phyloP scores from a whole-genome alignment of 2,329 filamentous ascomycete genomes.

The Trichoderma sp. region DNA sequence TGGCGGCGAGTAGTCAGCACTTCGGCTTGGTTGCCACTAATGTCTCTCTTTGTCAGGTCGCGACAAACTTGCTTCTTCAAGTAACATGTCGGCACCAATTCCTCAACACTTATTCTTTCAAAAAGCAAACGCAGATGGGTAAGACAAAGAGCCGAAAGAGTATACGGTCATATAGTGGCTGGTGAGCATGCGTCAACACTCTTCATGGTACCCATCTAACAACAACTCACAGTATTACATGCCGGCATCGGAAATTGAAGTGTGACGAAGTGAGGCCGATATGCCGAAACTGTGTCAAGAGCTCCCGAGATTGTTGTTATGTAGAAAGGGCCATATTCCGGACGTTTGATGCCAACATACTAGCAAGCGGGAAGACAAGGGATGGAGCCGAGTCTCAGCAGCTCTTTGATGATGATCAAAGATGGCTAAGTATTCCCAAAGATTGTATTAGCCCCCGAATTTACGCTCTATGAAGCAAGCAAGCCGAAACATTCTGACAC shows the following conservation, averaged over 20 bases:
- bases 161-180: slow-evolving; percentile 12
- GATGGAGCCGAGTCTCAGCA: not conserved
- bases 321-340: slow-evolving; percentile 14
- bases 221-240: not conserved
- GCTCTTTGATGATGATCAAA: slow-evolving; percentile 1
- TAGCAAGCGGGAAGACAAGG: not conserved
- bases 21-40: slow-evolving; percentile 6
- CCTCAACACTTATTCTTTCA: not conserved
- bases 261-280: slow-evolving; percentile 11
- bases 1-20: not conserved
- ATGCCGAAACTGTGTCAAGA: slow-evolving; percentile 5
- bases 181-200: not conserved
- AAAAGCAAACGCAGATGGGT: not conserved
- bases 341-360: not conserved
- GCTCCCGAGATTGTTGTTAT: slow-evolving; percentile 2
- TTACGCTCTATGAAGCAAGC: not conserved
- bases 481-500: not conserved
- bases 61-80: not conserved
- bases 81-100: not conserved
- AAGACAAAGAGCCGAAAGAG: not conserved
- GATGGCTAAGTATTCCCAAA: slow-evolving; percentile 3
- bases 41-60: not conserved
- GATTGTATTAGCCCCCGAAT: not conserved
- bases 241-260: slow-evolving; percentile 11
- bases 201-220: not conserved